Evolutionary conservation across 768 basidiomycete genomes (phyloP), one percentile per base, ranked within the genome.

Genomic region (Lactifluus subvellereus): DNA sequence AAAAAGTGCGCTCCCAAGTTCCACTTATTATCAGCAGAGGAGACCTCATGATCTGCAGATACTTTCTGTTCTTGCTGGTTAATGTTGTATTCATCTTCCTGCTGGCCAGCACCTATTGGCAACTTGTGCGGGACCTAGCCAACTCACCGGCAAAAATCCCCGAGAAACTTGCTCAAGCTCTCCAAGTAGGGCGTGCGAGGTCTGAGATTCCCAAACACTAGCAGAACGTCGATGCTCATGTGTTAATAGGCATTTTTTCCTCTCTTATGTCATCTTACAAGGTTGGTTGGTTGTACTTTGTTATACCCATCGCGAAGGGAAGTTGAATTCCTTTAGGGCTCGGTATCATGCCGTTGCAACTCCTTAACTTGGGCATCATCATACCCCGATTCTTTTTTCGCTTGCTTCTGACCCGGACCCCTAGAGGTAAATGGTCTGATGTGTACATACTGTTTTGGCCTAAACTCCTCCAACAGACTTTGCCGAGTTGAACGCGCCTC

Each of bases 31-130:
- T 60, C 30, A 57, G 50, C 4, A 8, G 27, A 37, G 22, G 45
- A 30, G 40, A 42, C 9, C 47, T 56, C 22, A 30, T 35, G 20
- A 47, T 59, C 49, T 13, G 22, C 70, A 97, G 94, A 81, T 98
- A 97, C 72, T 94, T 95, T 70, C 78, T 97, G 37, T 96, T 97
- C 78, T 80, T 98, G 2, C 81, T 97, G 54, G 77, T 93, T 76
- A 93, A 94, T 70, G 93, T 96, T 45, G 88, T 98, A 45, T 95
- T 95, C 74, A 94, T 96, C 64, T 98, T 96, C 78, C 82, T 96
- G 16, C 75, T 96, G 42, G 93, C 94, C 0, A 89, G 88, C 59
- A 95, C 94, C 0, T 94, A 95, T 73, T 91, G 88, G 85, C 88
- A 94, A 56, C 84, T 98, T 11, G 84, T 95, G 14, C 86, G 86